Conservation (phyloP, 106 monocot genomes). For the Acorus calamus region DNA sequence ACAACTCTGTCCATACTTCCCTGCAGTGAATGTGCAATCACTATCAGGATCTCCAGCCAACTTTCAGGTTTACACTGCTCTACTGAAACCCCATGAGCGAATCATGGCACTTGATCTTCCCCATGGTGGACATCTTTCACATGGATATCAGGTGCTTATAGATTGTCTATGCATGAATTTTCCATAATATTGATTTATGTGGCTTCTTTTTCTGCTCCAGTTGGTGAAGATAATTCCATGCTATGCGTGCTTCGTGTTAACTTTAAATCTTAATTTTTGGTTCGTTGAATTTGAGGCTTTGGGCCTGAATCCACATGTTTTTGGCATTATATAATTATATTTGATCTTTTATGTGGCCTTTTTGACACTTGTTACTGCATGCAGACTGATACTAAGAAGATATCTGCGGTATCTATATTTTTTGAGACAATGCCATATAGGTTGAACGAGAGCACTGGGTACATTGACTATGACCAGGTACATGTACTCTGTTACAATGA, state of each 20-base stretch:
- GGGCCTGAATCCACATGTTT: not conserved
- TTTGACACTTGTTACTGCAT: not conserved
- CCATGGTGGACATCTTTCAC: conserved; percentile 98
- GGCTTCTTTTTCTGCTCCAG: not conserved
- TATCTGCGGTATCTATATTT: conserved; percentile 95
- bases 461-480: conserved; percentile 98
- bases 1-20: not conserved
- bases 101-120: conserved; percentile 99
- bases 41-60: conserved; percentile 91
- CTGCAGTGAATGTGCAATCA: conserved; percentile 92
- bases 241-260: not conserved
- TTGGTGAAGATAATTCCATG: not conserved
- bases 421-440: conserved; percentile 99
- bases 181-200: conserved; percentile 6
- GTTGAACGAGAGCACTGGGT: conserved; percentile 89
- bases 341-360: not conserved
- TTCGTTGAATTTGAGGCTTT: not conserved
- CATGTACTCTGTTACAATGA: not conserved
- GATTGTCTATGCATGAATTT: not conserved
- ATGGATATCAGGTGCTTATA: conserved; percentile 79
- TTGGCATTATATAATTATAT: too few relatives aligned
- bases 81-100: conserved; percentile 96
- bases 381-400: conserved; percentile 99
- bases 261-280: too few relatives aligned
- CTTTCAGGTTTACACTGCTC: conserved; percentile 96